Evolutionary conservation across 192 early-diverging fungal genomes (phyloP), one percentile per base, ranked within the genome.

Genomic region (Hyaloraphidium curvatum): DNA sequence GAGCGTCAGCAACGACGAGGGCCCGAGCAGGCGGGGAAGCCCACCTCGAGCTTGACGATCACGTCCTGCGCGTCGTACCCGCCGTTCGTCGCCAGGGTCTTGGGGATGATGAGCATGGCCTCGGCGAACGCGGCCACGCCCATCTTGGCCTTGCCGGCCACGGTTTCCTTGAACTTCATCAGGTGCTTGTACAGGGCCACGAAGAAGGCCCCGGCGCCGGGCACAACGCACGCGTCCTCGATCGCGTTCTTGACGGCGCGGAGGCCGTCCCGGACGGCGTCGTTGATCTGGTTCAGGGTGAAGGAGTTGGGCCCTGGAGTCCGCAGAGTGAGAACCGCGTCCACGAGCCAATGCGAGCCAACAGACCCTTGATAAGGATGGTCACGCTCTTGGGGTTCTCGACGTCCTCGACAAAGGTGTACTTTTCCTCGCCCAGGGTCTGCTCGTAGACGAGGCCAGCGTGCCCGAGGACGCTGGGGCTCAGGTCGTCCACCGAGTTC

Each of bases 181-280:
- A 98, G 64, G 57, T 97, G 95, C 23, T 69, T 61, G 31, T 81
- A 71, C 31, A 85, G 76, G 17, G 87, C 91, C 22, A 97, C 76
- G 64, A 97, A 82, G 81, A 98, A 97, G 0, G 92, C 92, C 23
- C 90, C 92, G 3, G 86, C 95, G 23, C 92, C 92, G 21, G 91
- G 82, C 41, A 98, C 83, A 50, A 98, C 72, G 55, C 65, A 62
- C 28, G 73, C 67, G 66, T 98, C 95, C 68, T 98, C 95, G 60
- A 98, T 80, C 1, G 91, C 86, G 66, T 98, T 98, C 76, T 93
- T 95, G 30, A 98, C 92, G 3, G 90, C 89, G 37, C 95, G 84
- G 39, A 98, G 78, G 58, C 92, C 92, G 67, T 98, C 95, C 55
- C 95, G 87, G 22, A 98, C 80, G 5, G 95, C 95, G 62, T 98